These are phyloP conservation scores for Apocynum venetum DNA, from an alignment of 257 asterid species.

Conservation along the genomic window DNA sequence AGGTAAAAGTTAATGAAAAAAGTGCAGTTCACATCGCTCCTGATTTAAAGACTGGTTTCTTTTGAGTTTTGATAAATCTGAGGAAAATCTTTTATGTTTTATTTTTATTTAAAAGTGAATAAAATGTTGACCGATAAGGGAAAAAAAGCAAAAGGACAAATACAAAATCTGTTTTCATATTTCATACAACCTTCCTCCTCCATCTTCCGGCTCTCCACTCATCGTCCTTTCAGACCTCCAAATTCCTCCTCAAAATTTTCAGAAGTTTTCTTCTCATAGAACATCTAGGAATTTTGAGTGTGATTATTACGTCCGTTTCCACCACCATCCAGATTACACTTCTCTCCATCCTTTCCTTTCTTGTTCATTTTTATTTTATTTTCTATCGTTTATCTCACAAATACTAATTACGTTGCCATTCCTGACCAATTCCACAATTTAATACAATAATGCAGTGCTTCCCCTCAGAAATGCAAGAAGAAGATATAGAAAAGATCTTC, in stretches of 20 bases:
- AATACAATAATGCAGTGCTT: background rate
- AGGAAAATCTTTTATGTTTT: too few species aligned
- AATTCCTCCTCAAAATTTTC: constrained; percentile 4
- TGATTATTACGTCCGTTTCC: background rate
- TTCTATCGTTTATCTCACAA: background rate
- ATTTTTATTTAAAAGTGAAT: background rate
- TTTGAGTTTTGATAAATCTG: too few species aligned
- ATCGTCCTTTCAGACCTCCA: constrained; percentile 17
- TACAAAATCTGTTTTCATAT: background rate
- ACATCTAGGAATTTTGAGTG: background rate
- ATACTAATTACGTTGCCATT: background rate
- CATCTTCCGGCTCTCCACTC: constrained; percentile 17
- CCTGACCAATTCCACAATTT: background rate
- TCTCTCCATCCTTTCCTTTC: background rate
- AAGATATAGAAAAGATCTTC: constrained; percentile 10
- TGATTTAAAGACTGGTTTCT: too few species aligned
- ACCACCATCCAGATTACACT: background rate
- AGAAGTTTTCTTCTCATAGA: background rate
- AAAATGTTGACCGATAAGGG: background rate
- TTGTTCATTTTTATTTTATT: background rate
- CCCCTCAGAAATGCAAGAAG: background rate
- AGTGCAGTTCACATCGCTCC: too few species aligned
- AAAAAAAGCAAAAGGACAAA: too few species aligned
- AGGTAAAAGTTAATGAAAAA: too few species aligned
- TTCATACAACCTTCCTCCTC: background rate